Evolutionary conservation across 805 yeast species (phyloP), one percentile per base, ranked within the genome.

Genomic region (Myxozyma neglecta): DNA sequence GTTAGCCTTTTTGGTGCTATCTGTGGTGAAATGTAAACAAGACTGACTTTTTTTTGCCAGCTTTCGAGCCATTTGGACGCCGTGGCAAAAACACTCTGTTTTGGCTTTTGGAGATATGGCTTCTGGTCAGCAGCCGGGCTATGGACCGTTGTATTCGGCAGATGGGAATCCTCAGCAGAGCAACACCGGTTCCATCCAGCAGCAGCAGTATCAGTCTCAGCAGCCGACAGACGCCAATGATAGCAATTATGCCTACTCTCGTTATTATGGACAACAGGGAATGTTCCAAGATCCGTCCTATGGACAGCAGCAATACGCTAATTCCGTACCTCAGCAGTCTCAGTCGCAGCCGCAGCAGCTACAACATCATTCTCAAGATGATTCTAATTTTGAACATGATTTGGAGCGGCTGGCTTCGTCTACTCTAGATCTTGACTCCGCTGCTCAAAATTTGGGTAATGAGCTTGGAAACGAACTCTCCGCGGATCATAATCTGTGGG

Each of bases 401-500:
- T 51, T 59, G 6, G 44, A 51, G 34, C 18, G 36, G 6, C 42
- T 53, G 18, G 56, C 56, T 4, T 53, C 56, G 40, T 32, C 56
- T 10, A 43, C 56, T 1, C 20, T 53, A 29, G 43, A 32, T 4
- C 40, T 43, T 16, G 54, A 48, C 14, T 35, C 44, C n/a, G 34
- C 35, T 4, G 43, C 40, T 9, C 53, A 44, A 45, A 20, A 20
- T 14, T 20, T 42, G n/a, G 32, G 24, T 14, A 39, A 16, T 20
- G 53, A 34, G 8, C n/a, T 36, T 3, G 35, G 46, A 6, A 48
- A 32, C 18, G 36, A 37, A 6, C 18, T 51, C 1, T 36, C 36
- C 1, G 18, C 53, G 11, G 59, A 46, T 24, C 54, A 53, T 13
- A 37, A 35, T 16, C 57, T 59, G 8, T 59, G 63, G 63, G 57